Evolutionary conservation across 2,329 filamentous ascomycete genomes (phyloP), one percentile per base, ranked within the genome.

Genomic region (Neoscytalidium dimidiatum): DNA sequence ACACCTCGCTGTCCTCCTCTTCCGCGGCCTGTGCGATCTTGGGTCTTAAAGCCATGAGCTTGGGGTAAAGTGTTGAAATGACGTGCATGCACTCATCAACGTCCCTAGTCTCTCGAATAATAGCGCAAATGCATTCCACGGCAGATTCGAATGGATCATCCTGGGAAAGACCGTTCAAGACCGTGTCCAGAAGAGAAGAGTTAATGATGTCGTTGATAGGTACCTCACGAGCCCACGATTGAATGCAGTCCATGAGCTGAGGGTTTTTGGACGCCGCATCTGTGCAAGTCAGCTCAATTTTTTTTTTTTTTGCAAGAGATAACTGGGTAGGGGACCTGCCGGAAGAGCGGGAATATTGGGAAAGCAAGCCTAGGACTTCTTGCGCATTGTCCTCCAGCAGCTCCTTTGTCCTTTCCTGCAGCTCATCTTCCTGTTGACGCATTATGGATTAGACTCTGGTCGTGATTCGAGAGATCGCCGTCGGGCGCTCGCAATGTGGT

Each of bases 141-240:
- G 94, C 94, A 21, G 94, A 88, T 72, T 96, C 90, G 71, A 96
- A 92, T 8, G 94, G 92, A 46, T 84, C 81, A 38, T 96, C 92
- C 66, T 88, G 85, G 52, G 90, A 85, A 33, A 97, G 80, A 6
- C 91, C 93, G 69, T 88, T 86, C 73, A 97, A 88, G 57, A 97
- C 87, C 61, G 94, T 84, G 69, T 92, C 87, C 70, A 99, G 84
- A 14, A 99, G 83, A 6, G 94, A 90, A 1, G 94, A 97, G 71
- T 90, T 90, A 69, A 96, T 90, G 68, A 99, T 88, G 67, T 91
- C 89, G 68, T 85, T 85, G 53, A 96, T 86, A 0, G 94, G 92
- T 6, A 99, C 92, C 79, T 99, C 95, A 71, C 93, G 88, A 70
- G 98, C 86, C 95, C 95, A 99, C 3, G 95, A 97, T 33, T 93